Conservation (phyloP, 371 early-diverging fungal species). For the Circinella minor region DNA sequence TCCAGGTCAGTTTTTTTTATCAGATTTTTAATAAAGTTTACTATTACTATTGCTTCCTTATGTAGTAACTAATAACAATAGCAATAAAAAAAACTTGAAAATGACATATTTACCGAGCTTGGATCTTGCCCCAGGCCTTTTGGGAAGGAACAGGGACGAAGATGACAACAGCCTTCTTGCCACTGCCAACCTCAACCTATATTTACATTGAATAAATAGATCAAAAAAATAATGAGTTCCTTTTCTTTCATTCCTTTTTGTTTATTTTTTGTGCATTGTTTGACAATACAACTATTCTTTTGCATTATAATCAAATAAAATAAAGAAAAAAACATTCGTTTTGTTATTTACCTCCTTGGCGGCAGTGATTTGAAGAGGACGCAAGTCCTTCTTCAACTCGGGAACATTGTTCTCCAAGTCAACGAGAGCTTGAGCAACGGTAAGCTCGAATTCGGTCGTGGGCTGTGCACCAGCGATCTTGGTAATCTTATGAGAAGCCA, state of each 20-base stretch:
- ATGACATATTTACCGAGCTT: constrained; percentile 64
- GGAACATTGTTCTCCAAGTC: constrained; percentile 94
- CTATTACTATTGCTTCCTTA: too few species aligned
- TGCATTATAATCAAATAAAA: background rate
- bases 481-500: constrained; percentile 71
- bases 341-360: constrained; percentile 84
- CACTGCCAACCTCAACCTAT: constrained; percentile 89
- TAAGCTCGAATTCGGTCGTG: constrained; percentile 90
- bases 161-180: constrained; percentile 95
- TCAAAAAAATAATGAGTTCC: background rate
- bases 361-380: constrained; percentile 89
- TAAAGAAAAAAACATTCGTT: too few species aligned
- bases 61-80: too few species aligned
- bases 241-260: background rate
- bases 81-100: too few species aligned
- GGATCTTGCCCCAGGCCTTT: constrained; percentile 94
- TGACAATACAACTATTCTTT: background rate
- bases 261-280: background rate
- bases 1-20: background rate
- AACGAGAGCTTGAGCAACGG: constrained; percentile 94
- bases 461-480: constrained; percentile 81
- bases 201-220: background rate
- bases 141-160: constrained; percentile 95
- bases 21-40: too few species aligned
- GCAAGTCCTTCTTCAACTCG: constrained; percentile 95